A percentile compares a stretch with the other conserved stretches of the same genome.
These are phyloP conservation scores for Pleurotus ostreatus DNA, from an alignment of 768 basidiomycete species.

Conservation along the genomic window DNA sequence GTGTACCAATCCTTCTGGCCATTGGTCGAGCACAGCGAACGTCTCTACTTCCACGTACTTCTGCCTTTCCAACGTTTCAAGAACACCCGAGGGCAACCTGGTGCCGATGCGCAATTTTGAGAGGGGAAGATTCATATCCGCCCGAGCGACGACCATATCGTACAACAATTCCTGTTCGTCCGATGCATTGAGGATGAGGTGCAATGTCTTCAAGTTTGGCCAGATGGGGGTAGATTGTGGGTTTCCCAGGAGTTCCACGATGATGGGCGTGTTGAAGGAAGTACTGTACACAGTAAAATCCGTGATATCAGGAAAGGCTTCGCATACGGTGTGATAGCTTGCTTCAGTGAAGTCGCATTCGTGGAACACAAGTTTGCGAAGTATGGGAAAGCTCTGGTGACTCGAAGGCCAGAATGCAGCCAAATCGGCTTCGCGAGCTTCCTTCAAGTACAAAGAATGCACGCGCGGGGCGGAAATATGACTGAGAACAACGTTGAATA, in stretches of 20 bases:
- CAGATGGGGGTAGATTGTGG: slow-evolving; percentile 16
- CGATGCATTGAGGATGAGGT: slow-evolving; percentile 24
- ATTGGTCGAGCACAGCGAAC: slow-evolving; percentile 21
- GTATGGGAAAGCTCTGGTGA: slow-evolving; percentile 22
- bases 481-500: slow-evolving; percentile 35
- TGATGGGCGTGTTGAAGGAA: slow-evolving; percentile 16
- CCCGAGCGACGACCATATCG: slow-evolving; percentile 22
- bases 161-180: slow-evolving; percentile 20
- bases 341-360: slow-evolving; percentile 36
- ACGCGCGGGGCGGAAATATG: slow-evolving; percentile 35
- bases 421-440: slow-evolving; percentile 36
- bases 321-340: slow-evolving; percentile 25
- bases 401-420: slow-evolving; percentile 28
- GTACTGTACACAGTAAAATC: slow-evolving; percentile 25
- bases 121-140: slow-evolving; percentile 22
- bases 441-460: slow-evolving; percentile 38
- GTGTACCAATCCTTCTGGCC: slow-evolving; percentile 23
- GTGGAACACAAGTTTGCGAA: slow-evolving; percentile 33
- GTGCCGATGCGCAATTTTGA: slow-evolving; percentile 24
- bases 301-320: slow-evolving; percentile 28
- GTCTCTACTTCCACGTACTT: slow-evolving; percentile 19
- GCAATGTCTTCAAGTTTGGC: slow-evolving; percentile 29
- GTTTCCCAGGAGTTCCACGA: slow-evolving; percentile 24
- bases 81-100: slow-evolving; percentile 13
- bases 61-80: slow-evolving; percentile 12